Base-by-base conservation (phyloP, 139 green algal genomes). In the Coelastrella sp. region DNA sequence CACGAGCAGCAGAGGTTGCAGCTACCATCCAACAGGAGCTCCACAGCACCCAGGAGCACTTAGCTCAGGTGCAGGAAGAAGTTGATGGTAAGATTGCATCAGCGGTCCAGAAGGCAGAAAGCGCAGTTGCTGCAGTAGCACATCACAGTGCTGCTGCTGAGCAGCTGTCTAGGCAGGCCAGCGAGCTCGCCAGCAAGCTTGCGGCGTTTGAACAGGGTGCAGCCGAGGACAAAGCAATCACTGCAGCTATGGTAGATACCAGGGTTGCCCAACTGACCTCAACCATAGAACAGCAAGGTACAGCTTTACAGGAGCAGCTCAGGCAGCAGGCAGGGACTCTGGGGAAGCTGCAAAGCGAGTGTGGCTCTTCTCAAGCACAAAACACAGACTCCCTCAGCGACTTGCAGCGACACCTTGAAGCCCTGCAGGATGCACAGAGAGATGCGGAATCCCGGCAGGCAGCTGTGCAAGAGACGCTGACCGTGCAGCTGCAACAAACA, bases 161-260 rank as follows among this genome's bases (percentile, higher is more conserved):
- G 54, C 32, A 11, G 20, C 47, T 88, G 68, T 88, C 83, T 13
- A 58, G 10, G 56, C 74, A 64, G 71, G 58, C 59, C 10, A 60
- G 20, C n/a, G 73, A 84, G 23, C 85, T 90, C 19, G 85, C 74
- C 22, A 71, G 20, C 56, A 90, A 84, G 74, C 23, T 90, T 23
- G 58, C 73, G 20, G 58, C 23, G 6, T 22, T 84, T 7, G 85
- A 77, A 68, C n/a, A 14, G 22, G 7, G 7, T 14, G 54, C 65
- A 5, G 47, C 10, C 20, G 77, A 64, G 13, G 16, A 22, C 47
- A 57, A 32, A 11, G 47, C 47, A 22, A 22, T 14, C 4, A 22
- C 54, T 66, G 47, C 7, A 32, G 77, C 47, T 65, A 58, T 10
- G 10, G 16, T 65, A 7, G 56, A 22, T 75, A 54, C 17, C 5